phyloP scores from a whole-genome alignment of 2,329 filamentous ascomycete genomes.

The Thielaviopsis punctulata region DNA sequence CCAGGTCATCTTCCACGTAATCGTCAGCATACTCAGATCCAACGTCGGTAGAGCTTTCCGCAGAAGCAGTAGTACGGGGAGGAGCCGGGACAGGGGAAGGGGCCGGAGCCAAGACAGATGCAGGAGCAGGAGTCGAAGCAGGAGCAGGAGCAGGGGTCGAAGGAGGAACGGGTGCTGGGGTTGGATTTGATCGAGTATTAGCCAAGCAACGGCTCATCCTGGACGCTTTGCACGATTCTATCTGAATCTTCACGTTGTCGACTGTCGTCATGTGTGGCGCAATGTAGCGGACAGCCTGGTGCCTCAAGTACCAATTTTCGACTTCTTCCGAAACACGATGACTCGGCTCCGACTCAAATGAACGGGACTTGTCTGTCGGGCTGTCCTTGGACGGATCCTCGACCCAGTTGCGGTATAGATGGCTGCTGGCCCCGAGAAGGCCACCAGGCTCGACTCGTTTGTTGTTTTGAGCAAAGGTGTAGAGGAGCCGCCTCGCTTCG shows the following conservation, averaged over 20 bases:
- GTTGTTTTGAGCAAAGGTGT: conserved; percentile 34
- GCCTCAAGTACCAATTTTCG: conserved; percentile 40
- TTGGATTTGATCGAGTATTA: no score
- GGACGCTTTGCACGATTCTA: conserved; percentile 36
- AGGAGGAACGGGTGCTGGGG: no score
- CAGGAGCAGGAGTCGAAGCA: conserved; percentile 3
- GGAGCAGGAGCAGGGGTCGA: conserved; percentile 1
- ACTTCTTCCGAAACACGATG: conserved; percentile 40
- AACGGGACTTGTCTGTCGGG: conserved; percentile 13
- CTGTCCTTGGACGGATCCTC: conserved; percentile 19
- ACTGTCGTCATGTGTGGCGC: conserved; percentile 34
- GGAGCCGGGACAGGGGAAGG: neutral
- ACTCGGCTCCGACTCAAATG: neutral
- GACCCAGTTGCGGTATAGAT: conserved; percentile 39
- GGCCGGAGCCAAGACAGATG: neutral
- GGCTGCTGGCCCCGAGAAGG: conserved; percentile 31
- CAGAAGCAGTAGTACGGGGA: neutral
- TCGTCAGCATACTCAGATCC: conserved; percentile 16
- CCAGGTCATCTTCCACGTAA: conserved; percentile 46
- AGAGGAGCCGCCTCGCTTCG: conserved; percentile 35
- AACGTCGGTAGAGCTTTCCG: conserved; percentile 9
- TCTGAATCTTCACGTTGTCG: conserved; percentile 40
- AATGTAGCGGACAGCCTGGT: conserved; percentile 2
- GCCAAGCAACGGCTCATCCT: conserved; percentile 9
- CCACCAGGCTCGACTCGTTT: conserved; percentile 30